Conservation (phyloP, 2,329 filamentous ascomycete species). For the Thielaviopsis punctulata region DNA sequence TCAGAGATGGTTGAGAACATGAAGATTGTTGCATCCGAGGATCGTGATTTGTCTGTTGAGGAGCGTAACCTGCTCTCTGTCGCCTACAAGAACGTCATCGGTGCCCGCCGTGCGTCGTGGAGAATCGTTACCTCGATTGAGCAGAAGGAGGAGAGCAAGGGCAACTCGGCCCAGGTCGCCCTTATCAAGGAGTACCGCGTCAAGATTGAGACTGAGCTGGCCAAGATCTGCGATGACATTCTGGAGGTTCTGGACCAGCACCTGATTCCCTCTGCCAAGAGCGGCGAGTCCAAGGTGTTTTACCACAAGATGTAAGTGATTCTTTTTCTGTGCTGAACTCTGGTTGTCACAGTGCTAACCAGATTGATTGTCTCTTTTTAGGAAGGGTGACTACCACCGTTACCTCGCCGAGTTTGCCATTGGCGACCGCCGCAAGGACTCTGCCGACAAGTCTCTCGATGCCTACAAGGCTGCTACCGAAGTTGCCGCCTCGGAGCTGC, state of each 20-base stretch:
- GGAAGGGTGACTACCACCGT: constrained; percentile 99
- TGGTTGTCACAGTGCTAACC: constrained; percentile 1
- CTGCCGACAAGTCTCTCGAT: constrained; percentile 85
- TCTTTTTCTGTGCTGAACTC: not conserved
- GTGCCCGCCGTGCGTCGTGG: constrained; percentile 91
- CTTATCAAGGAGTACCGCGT: constrained; percentile 97
- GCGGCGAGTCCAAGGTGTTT: constrained; percentile 97
- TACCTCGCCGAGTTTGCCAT: constrained; percentile 95
- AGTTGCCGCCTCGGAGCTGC: constrained; percentile 92
- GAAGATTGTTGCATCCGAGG: constrained; percentile 89
- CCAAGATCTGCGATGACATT: constrained; percentile 95
- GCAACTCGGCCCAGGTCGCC: constrained; percentile 75
- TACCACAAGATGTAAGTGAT: constrained; percentile 91
- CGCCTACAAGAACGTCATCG: constrained; percentile 98
- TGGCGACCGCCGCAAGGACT: constrained; percentile 87
- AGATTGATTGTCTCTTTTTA: constrained; percentile 26
- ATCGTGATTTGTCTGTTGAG: constrained; percentile 71
- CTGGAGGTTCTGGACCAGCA: constrained; percentile 86
- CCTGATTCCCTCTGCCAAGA: constrained; percentile 85
- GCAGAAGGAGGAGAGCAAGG: constrained; percentile 99
- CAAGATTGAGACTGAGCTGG: constrained; percentile 94
- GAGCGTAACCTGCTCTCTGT: constrained; percentile 95
- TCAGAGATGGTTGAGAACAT: constrained; percentile 99
- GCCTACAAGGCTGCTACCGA: constrained; percentile 96
- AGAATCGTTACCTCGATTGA: constrained; percentile 97